Conservation (phyloP, 805 yeast species). For the Candida saitoana region DNA sequence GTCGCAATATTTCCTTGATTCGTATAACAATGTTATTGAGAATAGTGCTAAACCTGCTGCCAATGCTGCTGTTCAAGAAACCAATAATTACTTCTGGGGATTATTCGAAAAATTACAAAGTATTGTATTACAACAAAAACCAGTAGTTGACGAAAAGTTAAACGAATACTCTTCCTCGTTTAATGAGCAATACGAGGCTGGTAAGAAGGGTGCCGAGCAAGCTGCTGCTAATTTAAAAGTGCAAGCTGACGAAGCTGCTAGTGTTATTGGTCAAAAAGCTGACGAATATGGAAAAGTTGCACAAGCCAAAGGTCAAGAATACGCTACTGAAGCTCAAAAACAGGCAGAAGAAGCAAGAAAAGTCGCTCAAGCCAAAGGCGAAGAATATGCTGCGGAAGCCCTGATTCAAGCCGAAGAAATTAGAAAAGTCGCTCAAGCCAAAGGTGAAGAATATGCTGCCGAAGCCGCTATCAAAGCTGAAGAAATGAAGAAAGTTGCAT, state of each 20-base stretch:
- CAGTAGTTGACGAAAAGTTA: slow-evolving; percentile 1
- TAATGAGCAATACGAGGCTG: slow-evolving; percentile 4
- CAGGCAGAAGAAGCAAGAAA: neutral
- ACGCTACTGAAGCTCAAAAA: neutral
- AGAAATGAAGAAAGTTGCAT: neutral
- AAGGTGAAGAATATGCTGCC: neutral
- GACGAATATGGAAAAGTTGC: slow-evolving; percentile 4
- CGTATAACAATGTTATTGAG: slow-evolving; percentile 9
- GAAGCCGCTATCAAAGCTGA: neutral
- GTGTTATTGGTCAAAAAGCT: slow-evolving; percentile 2
- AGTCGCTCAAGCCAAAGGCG: neutral
- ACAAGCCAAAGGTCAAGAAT: slow-evolving; percentile 1
- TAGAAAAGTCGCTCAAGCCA: neutral
- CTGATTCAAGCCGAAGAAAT: neutral
- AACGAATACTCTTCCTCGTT: neutral
- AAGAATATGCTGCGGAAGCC: neutral
- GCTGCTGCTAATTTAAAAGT: slow-evolving; percentile 7
- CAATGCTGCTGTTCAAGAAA: slow-evolving; percentile 3
- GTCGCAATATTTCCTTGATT: slow-evolving; percentile 8
- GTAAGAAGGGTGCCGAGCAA: slow-evolving; percentile 5
- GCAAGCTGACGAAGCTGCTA: slow-evolving; percentile 2
- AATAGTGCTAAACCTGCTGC: slow-evolving; percentile 4
- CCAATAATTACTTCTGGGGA: slow-evolving; percentile 4
- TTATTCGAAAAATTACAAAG: slow-evolving; percentile 1
- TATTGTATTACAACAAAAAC: slow-evolving; percentile 1